Conservation (phyloP, 2,329 filamentous ascomycete genomes). For the Fusarium cyanostomum region DNA sequence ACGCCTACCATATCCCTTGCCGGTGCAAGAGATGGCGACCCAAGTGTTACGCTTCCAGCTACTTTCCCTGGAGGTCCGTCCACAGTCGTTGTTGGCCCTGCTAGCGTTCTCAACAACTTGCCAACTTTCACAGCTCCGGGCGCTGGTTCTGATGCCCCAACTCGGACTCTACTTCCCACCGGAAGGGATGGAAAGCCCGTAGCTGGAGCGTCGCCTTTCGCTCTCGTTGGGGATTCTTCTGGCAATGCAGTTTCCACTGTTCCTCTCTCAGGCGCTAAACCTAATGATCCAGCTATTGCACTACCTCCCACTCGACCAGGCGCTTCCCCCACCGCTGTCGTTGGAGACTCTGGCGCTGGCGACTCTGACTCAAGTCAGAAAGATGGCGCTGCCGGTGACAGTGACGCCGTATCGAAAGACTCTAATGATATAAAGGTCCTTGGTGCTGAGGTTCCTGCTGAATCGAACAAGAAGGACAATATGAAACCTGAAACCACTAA, state of each 20-base stretch:
- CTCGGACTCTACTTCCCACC: slow-evolving; percentile 28
- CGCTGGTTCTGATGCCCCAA: slow-evolving; percentile 10
- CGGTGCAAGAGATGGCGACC: not conserved
- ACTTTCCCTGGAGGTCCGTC: slow-evolving; percentile 15
- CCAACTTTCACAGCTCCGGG: slow-evolving; percentile 21
- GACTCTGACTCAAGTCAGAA: not conserved
- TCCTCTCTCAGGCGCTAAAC: no score
- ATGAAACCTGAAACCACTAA: not conserved
- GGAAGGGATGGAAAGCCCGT: slow-evolving; percentile 27
- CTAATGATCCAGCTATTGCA: no score
- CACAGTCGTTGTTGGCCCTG: slow-evolving; percentile 28
- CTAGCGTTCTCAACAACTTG: slow-evolving; percentile 21
- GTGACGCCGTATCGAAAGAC: not conserved
- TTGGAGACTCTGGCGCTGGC: no score
- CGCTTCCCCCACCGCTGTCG: slow-evolving; percentile 13
- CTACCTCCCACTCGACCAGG: no score
- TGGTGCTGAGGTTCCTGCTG: no score
- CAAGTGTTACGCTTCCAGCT: not conserved
- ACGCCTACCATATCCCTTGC: no score
- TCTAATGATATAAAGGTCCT: no score
- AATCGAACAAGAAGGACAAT: no score
- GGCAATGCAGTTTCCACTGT: no score
- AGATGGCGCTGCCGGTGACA: not conserved
- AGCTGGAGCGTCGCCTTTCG: slow-evolving; percentile 13
- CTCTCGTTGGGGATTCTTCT: no score